phyloP scores from a whole-genome alignment of 2,329 filamentous ascomycete genomes.

The Sarocladium kiliense region DNA sequence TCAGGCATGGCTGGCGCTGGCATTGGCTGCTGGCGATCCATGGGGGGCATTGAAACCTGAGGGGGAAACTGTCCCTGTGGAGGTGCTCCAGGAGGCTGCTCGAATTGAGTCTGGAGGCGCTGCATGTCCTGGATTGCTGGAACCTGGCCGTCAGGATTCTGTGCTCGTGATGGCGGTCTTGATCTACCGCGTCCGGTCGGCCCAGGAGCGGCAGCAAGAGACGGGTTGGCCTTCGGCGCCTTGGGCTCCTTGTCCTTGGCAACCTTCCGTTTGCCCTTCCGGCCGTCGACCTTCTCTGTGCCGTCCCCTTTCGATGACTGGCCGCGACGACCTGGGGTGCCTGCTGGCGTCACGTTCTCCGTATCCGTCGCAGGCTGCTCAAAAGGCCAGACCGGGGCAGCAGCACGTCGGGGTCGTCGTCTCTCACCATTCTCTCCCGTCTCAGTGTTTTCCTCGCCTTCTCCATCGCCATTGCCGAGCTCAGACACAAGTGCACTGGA shows the following conservation, averaged over 20 bases:
- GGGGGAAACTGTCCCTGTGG: slow-evolving; percentile 24
- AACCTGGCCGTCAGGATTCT: slow-evolving; percentile 34
- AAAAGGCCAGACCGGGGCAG: slow-evolving; percentile 66
- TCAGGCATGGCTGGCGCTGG: slow-evolving; percentile 37
- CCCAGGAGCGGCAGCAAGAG: slow-evolving; percentile 41
- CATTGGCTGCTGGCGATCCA: slow-evolving; percentile 31
- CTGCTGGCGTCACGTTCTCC: slow-evolving; percentile 51
- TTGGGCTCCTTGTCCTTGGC: slow-evolving; percentile 36
- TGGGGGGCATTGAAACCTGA: slow-evolving; percentile 19
- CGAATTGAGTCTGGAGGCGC: slow-evolving; percentile 38
- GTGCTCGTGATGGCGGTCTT: slow-evolving; percentile 48
- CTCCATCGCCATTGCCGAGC: slow-evolving; percentile 54
- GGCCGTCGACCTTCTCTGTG: slow-evolving; percentile 40
- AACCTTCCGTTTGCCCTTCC: slow-evolving; percentile 34
- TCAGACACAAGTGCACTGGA: slow-evolving; percentile 63
- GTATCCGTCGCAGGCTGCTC: slow-evolving; percentile 55
- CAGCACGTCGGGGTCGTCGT: slow-evolving; percentile 53
- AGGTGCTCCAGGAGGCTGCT: slow-evolving; percentile 36
- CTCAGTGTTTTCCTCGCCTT: slow-evolving; percentile 50
- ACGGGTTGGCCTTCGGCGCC: slow-evolving; percentile 32
- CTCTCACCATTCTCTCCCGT: slow-evolving; percentile 56
- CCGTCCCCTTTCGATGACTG: slow-evolving; percentile 35
- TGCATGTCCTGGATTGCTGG: slow-evolving; percentile 33
- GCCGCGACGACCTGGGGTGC: slow-evolving; percentile 52
- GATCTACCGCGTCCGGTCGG: slow-evolving; percentile 43